phyloP scores from a whole-genome alignment of 148 eudicot genomes.

The Rhododendron henanense region DNA sequence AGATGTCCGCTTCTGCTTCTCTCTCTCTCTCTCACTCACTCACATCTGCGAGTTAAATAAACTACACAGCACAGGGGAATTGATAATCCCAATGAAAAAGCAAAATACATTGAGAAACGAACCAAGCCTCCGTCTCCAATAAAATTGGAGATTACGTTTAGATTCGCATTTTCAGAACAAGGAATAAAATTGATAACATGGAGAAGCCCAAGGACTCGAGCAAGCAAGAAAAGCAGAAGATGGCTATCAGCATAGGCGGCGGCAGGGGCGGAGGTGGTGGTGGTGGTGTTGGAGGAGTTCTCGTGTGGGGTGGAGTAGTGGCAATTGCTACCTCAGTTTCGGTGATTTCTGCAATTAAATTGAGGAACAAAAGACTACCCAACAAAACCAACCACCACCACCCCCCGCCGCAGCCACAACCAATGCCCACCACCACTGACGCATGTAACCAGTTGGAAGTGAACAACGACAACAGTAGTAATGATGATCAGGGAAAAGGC shows the following conservation, averaged over 20 bases:
- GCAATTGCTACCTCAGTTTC: conserved; percentile 21
- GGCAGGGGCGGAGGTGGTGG: conserved; percentile 13
- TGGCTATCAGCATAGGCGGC: conserved; percentile 1
- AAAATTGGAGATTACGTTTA: neutral
- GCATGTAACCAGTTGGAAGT: neutral
- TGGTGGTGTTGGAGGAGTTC: conserved; percentile 13
- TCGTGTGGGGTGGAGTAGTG: conserved; percentile 21
- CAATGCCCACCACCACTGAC: neutral
- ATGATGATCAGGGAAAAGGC: conserved; percentile 10
- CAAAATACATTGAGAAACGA: conserved; percentile 1
- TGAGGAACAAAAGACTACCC: conserved; percentile 8
- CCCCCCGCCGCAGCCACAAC: neutral
- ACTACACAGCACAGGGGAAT: neutral
- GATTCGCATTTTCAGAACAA: neutral
- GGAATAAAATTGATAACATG: neutral
- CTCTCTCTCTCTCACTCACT: neutral
- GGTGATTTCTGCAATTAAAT: conserved; percentile 13
- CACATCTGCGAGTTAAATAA: neutral
- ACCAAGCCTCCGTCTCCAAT: neutral
- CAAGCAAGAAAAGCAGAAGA: conserved; percentile 11
- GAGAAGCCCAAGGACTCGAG: conserved; percentile 7
- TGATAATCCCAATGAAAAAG: neutral
- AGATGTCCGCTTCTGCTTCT: neutral
- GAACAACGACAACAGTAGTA: neutral
- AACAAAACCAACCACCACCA: neutral